A percentile compares a stretch with the other conserved stretches of the same genome.
phyloP scores from a whole-genome alignment of 257 asterid species.

The Verbascum thapsus region DNA sequence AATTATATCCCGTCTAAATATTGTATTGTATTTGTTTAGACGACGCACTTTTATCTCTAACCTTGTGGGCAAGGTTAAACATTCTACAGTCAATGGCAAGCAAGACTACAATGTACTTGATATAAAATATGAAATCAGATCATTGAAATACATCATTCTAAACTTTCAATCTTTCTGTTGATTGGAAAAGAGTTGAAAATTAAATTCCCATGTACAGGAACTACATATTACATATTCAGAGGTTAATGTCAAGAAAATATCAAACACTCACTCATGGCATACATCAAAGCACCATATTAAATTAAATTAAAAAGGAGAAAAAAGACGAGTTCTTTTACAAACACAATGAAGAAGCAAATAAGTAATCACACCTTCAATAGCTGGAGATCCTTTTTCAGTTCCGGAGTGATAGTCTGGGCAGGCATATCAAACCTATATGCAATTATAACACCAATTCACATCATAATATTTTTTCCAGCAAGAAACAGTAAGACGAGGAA shows the following conservation, averaged over 20 bases:
- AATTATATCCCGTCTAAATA: conserved; percentile 1
- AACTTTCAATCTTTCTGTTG: no score
- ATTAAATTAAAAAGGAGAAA: background rate
- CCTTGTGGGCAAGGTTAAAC: background rate
- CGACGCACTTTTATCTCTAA: conserved; percentile 2
- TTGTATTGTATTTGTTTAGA: background rate
- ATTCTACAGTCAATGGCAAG: conserved; percentile 4
- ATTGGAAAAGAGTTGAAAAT: background rate
- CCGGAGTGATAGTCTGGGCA: conserved; percentile 85
- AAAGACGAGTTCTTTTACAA: conserved; percentile 3
- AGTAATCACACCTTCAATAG: conserved; percentile 59
- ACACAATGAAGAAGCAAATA: conserved; percentile 3
- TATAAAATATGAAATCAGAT: background rate
- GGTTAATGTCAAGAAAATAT: no score
- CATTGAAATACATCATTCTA: background rate
- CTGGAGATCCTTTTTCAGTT: conserved; percentile 83
- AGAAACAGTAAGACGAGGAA: background rate
- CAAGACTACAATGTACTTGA: background rate
- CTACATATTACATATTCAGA: no score
- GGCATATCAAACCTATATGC: conserved; percentile 90
- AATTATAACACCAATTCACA: conserved; percentile 15
- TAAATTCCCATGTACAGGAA: background rate
- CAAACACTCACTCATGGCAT: background rate
- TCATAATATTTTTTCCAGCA: background rate
- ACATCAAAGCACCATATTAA: background rate